Base-by-base conservation (phyloP, 2,329 filamentous ascomycete genomes). In the Colletotrichum australisinense region DNA sequence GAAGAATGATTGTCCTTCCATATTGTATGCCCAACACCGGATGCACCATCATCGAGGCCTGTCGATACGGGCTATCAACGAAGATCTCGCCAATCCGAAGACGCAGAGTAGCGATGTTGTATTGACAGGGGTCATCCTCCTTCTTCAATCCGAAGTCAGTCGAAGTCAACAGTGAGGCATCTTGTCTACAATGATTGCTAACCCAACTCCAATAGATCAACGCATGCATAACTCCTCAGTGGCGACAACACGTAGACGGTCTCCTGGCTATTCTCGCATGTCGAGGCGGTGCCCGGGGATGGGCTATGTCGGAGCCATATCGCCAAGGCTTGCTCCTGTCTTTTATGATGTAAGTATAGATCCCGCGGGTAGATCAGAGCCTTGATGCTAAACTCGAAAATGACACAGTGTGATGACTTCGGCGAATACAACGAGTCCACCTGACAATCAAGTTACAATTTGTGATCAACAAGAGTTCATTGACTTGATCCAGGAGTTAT, bases 371-470 rank as follows among this genome's bases (percentile, higher is more conserved):
- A 22, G n/a, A 24, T 16, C 16, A 9, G 1, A 28, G 14, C 11
- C 2, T 5, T 9, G 11, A 16, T 5, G 14, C 6, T 24, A 14
- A 64, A 14, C n/a, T 55, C 5, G 2, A 55, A 1, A 14, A 8
- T 32, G 5, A 6, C 35, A 32, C 24, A 83, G 82, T 66, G 66
- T 78, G 35, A 75, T 78, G 0, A 78, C 83, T 3, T 77, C 83
- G 5, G 80, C 78, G 2, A 81, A 85, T 63, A 84, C 83, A 2
- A 81, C 82, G 2, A 81, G 78, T 1, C 82, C 83, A 5, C 78
- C 82, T 28, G 76, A 78, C 24, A 75, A 82, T 56, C 75, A 84
- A 19, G 38, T 76, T 8, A 78, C 78, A 49, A 74, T 78, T 0
- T 68, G 63, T 5, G 65, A 66, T 6, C 78, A 80, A 46, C 62